Evolutionary conservation across 2,329 filamentous ascomycete species (phyloP), one percentile per base, ranked within the genome.

Genomic region (Apiospora malaysiana): DNA sequence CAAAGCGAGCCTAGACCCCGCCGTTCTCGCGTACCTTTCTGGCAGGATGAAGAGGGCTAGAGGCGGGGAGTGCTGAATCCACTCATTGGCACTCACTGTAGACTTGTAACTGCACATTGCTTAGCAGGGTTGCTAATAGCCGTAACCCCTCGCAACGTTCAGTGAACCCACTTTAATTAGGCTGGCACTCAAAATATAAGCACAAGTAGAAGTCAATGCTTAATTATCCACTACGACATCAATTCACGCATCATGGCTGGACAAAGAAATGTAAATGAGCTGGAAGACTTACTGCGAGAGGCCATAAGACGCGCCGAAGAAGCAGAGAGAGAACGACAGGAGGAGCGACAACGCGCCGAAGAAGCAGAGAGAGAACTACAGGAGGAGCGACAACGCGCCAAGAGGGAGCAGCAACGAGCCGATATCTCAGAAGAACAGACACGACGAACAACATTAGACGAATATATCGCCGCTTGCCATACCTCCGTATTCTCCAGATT

Each of bases 391-490:
- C 66, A 45, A 67, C 66, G 16, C 66, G 66, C 63, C 40, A 40
- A 45, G 43, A 45, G 23, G 21, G 37, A 66, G 25, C 65, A n/a
- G 16, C n/a, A 46, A 46, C 65, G 65, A 21, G 65, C 65, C 65
- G 65, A 67, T 4, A 40, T 14, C 7, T 37, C 23, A 56, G 74
- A 80, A 70, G 66, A 75, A 68, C 72, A 78, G 68, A 75, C 66
- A 8, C 73, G 68, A 18, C 72, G 47, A 14, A 81, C 76, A 10
- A 80, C 77, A 59, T 69, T 82, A 23, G 56, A 76, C 16, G 77
- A 81, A 73, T 80, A 81, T 67, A 76, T 82, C 37, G 37, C 69
- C 45, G 73, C 75, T 14, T 81, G 73, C 70, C 78, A 82, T 69
- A 49, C 70, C 47, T 71, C 74, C 4, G 69, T 81, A 23, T 78